A percentile compares a stretch with the other conserved stretches of the same genome.
phyloP scores from a whole-genome alignment of 192 early-diverging fungal species.

The Coemansia sp. region DNA sequence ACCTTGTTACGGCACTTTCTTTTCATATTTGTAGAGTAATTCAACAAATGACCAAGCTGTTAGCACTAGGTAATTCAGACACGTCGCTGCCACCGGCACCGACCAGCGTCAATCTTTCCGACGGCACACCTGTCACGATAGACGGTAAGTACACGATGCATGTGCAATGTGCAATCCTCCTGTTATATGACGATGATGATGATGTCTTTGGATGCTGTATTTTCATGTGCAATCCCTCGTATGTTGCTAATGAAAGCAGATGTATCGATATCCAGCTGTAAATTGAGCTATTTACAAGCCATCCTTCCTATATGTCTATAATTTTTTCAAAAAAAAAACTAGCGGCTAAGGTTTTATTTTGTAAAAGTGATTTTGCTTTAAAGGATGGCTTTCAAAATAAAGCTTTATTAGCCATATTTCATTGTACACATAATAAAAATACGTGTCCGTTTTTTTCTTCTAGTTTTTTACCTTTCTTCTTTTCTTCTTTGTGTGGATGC shows the following conservation, averaged over 20 bases:
- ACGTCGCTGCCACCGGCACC: slow-evolving; percentile 33
- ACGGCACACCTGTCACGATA: slow-evolving; percentile 28
- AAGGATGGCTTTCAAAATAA: not conserved
- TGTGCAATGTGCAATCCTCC: not conserved
- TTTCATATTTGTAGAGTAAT: slow-evolving; percentile 10
- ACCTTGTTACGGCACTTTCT: not conserved
- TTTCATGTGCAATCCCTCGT: not conserved
- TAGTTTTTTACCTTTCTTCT: not conserved
- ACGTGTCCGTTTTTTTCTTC: not conserved
- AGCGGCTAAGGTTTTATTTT: too few species aligned
- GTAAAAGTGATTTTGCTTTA: not conserved
- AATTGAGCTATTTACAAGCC: too few species aligned
- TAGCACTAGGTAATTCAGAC: slow-evolving; percentile 42
- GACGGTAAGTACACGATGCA: slow-evolving; percentile 35
- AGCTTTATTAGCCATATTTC: not conserved
- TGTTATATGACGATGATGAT: not conserved
- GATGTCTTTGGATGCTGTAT: not conserved
- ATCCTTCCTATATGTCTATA: too few species aligned
- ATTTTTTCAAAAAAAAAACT: too few species aligned
- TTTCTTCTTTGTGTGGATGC: not conserved
- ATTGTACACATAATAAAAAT: not conserved
- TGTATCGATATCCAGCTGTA: too few species aligned
- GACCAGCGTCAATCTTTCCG: slow-evolving; percentile 29
- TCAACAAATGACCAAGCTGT: slow-evolving; percentile 33
- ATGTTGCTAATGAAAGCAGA: not conserved